Percentiles rank a stretch among this genome's conserved stretches.
Conservation (phyloP, 2,329 filamentous ascomycete species). For the Penicillium sp. region DNA sequence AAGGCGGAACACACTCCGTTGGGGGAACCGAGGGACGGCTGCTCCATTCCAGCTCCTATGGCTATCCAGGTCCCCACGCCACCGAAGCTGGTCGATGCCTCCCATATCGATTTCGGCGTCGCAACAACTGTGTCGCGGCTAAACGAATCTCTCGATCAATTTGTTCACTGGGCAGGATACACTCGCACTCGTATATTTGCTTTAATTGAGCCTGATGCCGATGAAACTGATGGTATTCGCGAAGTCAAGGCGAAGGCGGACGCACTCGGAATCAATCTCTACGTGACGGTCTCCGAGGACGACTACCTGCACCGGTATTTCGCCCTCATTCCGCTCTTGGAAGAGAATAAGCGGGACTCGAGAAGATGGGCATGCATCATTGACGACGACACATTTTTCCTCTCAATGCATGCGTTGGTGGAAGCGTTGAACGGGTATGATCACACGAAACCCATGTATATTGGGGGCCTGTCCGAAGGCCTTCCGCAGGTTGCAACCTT, state of each 20-base stretch:
- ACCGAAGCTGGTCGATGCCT: slow-evolving; percentile 41
- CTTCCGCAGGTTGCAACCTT: slow-evolving; percentile 48
- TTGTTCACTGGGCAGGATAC: slow-evolving; percentile 53
- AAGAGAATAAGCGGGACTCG: slow-evolving; percentile 39
- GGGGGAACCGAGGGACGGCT: slow-evolving; percentile 26
- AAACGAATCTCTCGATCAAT: slow-evolving; percentile 47
- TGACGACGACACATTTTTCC: slow-evolving; percentile 61
- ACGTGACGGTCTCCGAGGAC: slow-evolving; percentile 30
- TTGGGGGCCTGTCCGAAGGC: slow-evolving; percentile 56
- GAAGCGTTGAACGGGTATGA: slow-evolving; percentile 47
- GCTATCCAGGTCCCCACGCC: slow-evolving; percentile 45
- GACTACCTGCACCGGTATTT: slow-evolving; percentile 51
- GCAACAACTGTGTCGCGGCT: slow-evolving; percentile 51
- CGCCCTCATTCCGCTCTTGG: slow-evolving; percentile 49
- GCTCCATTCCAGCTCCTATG: slow-evolving; percentile 44
- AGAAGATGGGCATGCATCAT: slow-evolving; percentile 54
- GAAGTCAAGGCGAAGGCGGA: slow-evolving; percentile 34
- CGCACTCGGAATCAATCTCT: slow-evolving; percentile 41
- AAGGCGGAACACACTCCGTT: not conserved
- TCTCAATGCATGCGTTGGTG: slow-evolving; percentile 48
- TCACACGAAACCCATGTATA: slow-evolving; percentile 47
- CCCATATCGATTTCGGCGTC: slow-evolving; percentile 54
- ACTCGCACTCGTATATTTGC: slow-evolving; percentile 50
- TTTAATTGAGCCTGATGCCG: slow-evolving; percentile 44
- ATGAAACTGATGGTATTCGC: slow-evolving; percentile 8